Percentiles rank a stretch among this genome's conserved stretches.
Conservation (phyloP, 768 basidiomycete genomes). For the Paxillus rubicundulus region DNA sequence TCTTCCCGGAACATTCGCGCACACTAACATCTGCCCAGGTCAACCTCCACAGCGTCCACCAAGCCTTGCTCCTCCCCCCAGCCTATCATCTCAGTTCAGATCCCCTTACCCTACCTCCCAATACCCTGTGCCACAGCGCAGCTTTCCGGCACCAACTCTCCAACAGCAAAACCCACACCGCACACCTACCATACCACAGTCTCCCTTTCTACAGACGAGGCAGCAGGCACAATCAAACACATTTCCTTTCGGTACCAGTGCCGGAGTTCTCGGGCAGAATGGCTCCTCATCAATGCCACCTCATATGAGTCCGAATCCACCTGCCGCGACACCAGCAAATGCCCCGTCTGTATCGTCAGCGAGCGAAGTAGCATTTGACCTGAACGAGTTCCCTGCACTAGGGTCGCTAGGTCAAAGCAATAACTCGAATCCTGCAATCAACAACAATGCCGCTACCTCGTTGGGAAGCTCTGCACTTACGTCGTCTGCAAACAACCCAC, state of each 20-base stretch:
- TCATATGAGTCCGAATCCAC: slow-evolving; percentile 52
- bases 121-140: slow-evolving; percentile 29
- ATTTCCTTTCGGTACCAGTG: slow-evolving; percentile 55
- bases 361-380: slow-evolving; percentile 78
- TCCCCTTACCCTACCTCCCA: slow-evolving; percentile 42
- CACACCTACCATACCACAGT: slow-evolving; percentile 53
- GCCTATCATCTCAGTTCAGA: slow-evolving; percentile 63
- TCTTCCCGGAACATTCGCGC: slow-evolving; percentile 9
- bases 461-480: slow-evolving; percentile 22
- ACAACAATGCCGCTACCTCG: slow-evolving; percentile 33
- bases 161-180: slow-evolving; percentile 61
- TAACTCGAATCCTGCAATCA: slow-evolving; percentile 37
- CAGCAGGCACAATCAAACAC: slow-evolving; percentile 43
- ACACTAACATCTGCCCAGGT: slow-evolving; percentile 43
- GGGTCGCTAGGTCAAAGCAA: slow-evolving; percentile 57
- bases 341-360: slow-evolving; percentile 63
- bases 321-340: slow-evolving; percentile 36
- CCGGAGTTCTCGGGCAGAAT: slow-evolving; percentile 53
- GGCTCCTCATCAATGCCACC: slow-evolving; percentile 53
- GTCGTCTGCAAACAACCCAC: slow-evolving; percentile 29
- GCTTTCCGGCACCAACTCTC: slow-evolving; percentile 40
- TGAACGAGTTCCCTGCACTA: slow-evolving; percentile 85
- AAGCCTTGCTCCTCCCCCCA: slow-evolving; percentile 64
- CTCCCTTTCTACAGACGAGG: slow-evolving; percentile 63
- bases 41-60: slow-evolving; percentile 83